Percentiles rank a stretch among this genome's conserved stretches.
These are phyloP conservation scores for Fusarium euwallaceae DNA, from an alignment of 2,329 filamentous ascomycete species.

Conservation along the genomic window DNA sequence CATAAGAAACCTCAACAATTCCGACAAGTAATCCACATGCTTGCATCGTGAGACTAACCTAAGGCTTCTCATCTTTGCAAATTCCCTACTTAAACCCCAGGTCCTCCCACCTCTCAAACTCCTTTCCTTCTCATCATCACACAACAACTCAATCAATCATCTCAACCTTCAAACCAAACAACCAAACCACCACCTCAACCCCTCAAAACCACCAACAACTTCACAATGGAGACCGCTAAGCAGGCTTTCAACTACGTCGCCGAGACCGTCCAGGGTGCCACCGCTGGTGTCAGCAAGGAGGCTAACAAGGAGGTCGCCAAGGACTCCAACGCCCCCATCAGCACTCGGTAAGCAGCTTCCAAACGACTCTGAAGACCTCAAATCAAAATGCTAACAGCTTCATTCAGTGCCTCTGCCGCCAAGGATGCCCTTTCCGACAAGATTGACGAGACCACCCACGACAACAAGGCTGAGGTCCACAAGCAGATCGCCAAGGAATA, in stretches of 20 bases:
- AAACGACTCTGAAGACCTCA: background rate
- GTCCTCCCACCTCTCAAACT: slow-evolving; percentile 9
- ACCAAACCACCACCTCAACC: slow-evolving; percentile 19
- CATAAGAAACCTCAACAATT: background rate
- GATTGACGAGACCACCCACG: slow-evolving; percentile 57
- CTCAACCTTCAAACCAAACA: slow-evolving; percentile 31
- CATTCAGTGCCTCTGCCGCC: slow-evolving; percentile 57
- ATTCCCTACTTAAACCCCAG: slow-evolving; percentile 41
- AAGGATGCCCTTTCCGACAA: slow-evolving; percentile 66
- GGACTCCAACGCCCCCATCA: slow-evolving; percentile 65
- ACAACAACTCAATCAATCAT: slow-evolving; percentile 30
- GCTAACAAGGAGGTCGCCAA: slow-evolving; percentile 78
- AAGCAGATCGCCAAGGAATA: slow-evolving; percentile 54
- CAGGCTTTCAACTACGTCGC: slow-evolving; percentile 78
- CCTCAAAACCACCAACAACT: slow-evolving; percentile 39
- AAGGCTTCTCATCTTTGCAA: background rate
- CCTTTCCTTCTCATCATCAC: slow-evolving; percentile 16
- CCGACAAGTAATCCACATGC: slow-evolving; percentile 8
- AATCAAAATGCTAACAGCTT: slow-evolving; percentile 45
- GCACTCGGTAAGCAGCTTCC: slow-evolving; percentile 63
- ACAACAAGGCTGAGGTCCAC: slow-evolving; percentile 58
- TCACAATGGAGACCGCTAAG: slow-evolving; percentile 66
- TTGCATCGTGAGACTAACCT: slow-evolving; percentile 17
- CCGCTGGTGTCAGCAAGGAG: slow-evolving; percentile 73
- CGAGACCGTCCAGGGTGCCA: slow-evolving; percentile 72